These are phyloP conservation scores for Dendryphion nanum DNA, from an alignment of 2,329 filamentous ascomycete genomes.

Conservation along the genomic window DNA sequence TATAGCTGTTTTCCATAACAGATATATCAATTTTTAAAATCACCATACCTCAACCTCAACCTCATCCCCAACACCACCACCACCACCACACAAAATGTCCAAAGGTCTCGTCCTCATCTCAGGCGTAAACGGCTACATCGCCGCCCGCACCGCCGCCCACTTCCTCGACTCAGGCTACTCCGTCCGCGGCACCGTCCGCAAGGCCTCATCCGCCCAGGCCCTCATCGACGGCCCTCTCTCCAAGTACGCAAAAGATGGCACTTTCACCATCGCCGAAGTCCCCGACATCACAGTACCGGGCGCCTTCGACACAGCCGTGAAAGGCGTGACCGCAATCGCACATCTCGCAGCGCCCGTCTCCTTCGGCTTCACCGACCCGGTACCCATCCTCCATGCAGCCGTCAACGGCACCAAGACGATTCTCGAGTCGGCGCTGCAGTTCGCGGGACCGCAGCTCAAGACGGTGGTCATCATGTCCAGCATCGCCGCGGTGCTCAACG, in stretches of 20 bases:
- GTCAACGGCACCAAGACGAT: constrained; percentile 19
- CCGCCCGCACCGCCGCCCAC: constrained; percentile 20
- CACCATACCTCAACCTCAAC: too few species aligned
- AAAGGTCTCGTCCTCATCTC: constrained; percentile 26
- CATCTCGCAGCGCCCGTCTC: background rate
- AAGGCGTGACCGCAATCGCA: constrained; percentile 7
- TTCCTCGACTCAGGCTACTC: constrained; percentile 25
- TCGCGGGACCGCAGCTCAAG: constrained; percentile 25
- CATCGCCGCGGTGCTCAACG: constrained; percentile 12
- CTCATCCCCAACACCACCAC: background rate
- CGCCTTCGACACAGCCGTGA: constrained; percentile 26
- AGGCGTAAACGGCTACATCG: constrained; percentile 26
- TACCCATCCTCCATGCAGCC: constrained; percentile 9
- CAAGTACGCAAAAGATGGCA: constrained; percentile 16
- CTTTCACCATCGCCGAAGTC: constrained; percentile 21
- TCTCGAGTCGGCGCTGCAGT: constrained; percentile 15
- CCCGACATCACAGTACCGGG: constrained; percentile 26
- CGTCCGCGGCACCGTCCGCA: constrained; percentile 32
- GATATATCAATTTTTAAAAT: too few species aligned
- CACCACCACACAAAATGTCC: too few species aligned
- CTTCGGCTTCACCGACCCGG: background rate
- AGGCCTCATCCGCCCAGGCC: constrained; percentile 11
- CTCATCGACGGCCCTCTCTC: constrained; percentile 15
- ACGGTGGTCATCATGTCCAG: constrained; percentile 25
- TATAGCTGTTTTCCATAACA: too few species aligned